Conservation (phyloP, 1,139 yeast species). For the Yamadazyma dendronema region DNA sequence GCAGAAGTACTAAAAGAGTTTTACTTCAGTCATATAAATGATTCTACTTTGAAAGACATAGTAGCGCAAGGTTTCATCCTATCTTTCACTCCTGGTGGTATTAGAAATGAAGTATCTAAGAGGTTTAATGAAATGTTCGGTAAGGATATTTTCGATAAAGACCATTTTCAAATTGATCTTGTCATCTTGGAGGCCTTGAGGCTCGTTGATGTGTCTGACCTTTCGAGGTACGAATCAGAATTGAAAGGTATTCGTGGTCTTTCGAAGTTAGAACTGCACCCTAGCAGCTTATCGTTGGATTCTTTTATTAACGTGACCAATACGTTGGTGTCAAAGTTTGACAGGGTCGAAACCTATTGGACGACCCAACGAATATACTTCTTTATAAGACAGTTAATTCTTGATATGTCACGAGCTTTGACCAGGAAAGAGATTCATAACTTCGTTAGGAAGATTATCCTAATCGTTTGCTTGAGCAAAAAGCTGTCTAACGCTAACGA, state of each 20-base stretch:
- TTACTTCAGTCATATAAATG: not conserved
- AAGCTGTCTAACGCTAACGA: too few species aligned
- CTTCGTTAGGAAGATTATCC: conserved; percentile 38
- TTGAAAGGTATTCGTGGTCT: not conserved
- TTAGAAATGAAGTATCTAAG: conserved; percentile 34
- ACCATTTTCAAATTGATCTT: conserved; percentile 19
- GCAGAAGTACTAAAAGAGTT: not conserved
- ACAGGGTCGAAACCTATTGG: conserved; percentile 33
- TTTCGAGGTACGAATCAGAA: not conserved
- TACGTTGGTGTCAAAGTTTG: conserved; percentile 20
- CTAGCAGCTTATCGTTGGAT: conserved; percentile 22
- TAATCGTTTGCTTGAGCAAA: conserved; percentile 28
- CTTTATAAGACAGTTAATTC: conserved; percentile 31
- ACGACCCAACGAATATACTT: conserved; percentile 31
- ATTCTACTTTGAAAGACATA: not conserved
- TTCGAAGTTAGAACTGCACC: conserved; percentile 1
- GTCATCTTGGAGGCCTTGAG: conserved; percentile 28
- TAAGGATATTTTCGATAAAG: conserved; percentile 14
- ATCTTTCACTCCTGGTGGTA: conserved; percentile 44
- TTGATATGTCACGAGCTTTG: conserved; percentile 21
- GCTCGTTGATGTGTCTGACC: conserved; percentile 38
- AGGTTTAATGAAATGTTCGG: conserved; percentile 14
- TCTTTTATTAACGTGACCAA: conserved; percentile 26
- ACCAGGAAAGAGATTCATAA: conserved; percentile 22
- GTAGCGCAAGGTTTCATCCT: conserved; percentile 40